Evolutionary conservation across 495 filamentous ascomycete genomes (phyloP), one percentile per base, ranked within the genome.

Genomic region (Neurospora sp.): DNA sequence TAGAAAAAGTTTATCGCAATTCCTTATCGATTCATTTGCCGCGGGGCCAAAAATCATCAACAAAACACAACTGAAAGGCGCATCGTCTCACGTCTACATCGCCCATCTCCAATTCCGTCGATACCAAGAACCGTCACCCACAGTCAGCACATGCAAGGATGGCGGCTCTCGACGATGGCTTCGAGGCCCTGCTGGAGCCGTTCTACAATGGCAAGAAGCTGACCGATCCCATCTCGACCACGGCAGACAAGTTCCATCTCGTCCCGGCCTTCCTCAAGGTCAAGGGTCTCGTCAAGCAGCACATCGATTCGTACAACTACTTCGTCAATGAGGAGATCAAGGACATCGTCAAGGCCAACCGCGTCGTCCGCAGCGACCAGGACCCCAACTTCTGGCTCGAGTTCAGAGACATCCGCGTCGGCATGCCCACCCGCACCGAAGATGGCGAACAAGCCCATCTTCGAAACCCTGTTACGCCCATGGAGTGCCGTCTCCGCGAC

Each of bases 261-360:
- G 84, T 99, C 20, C 96, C 96, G 0, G 95, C 96, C 4, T 99
- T 98, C 78, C 85, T 99, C 69, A 97, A 97, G 79, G 94, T 97
- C 77, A 99, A 99, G 81, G 96, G 75, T 10, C 76, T 74, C 40
- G 73, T 75, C 74, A 86, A 85, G 81, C 96, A 99, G 81, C 95
- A 81, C 71, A 81, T 98, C 81, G 96, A 99, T 83, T 98, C 96
- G 40, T 99, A 92, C 87, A 97, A 99, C 82, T 97, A 92, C 81
- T 97, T 99, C 76, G 90, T 98, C 70, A 93, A 98, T 72, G 90
- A 94, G 22, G 94, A 97, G 78, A 87, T 99, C 80, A 97, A 97
- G 82, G 93, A 98, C 76, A 98, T 99, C 71, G 91, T 99, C 72
- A 88, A 91, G 77, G 93, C 94, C 35, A 98, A 97, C 80, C 89